Evolutionary conservation across 2,329 filamentous ascomycete species (phyloP), one percentile per base, ranked within the genome.

Genomic region (Sporothrix mexicana): DNA sequence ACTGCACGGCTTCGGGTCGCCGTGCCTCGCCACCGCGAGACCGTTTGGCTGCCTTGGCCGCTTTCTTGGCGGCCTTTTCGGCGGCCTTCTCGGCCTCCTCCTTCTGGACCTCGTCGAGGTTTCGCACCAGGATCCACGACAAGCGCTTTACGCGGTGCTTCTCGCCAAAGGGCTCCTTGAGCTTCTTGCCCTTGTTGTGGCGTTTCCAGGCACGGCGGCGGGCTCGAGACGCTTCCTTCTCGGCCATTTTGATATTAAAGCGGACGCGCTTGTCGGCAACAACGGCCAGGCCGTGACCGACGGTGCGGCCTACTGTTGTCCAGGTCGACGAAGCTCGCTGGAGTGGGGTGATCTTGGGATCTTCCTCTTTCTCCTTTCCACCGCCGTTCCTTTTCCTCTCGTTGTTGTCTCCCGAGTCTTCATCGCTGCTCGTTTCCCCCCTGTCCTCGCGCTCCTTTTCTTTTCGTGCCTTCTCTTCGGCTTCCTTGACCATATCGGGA

Each of bases 141-240:
- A 74, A 47, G n/a, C 57, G n/a, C 30, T 36, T 12, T 10, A 74
- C 69, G 23, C 73, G 66, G 17, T 25, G 25, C 61, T 57, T 69
- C 49, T 74, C 73, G 53, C 59, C 61, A 71, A 69, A 74, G 45
- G 73, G 72, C 45, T 73, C 74, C 66, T 76, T 75, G 2, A 75
- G 61, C 69, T 75, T 74, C 74, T 77, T 78, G 23, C 76, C 76
- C 68, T 77, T 76, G 68, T 74, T 66, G 25, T 78, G 70, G 62
- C 73, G 76, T 76, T 80, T 80, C 75, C 76, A 75, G 23, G 75
- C 73, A 41, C 76, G 77, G 62, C 78, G 77, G 6, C 79, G 76
- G 43, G 72, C 74, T 36, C 57, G 74, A 30, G 62, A 75, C 5
- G 74, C 75, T 23, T 75, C 57, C 62, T 73, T 73, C 17, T 78